A percentile compares a stretch with the other conserved stretches of the same genome.
phyloP scores from a whole-genome alignment of 2,329 filamentous ascomycete genomes.

The Ilyonectria mors-panacis region DNA sequence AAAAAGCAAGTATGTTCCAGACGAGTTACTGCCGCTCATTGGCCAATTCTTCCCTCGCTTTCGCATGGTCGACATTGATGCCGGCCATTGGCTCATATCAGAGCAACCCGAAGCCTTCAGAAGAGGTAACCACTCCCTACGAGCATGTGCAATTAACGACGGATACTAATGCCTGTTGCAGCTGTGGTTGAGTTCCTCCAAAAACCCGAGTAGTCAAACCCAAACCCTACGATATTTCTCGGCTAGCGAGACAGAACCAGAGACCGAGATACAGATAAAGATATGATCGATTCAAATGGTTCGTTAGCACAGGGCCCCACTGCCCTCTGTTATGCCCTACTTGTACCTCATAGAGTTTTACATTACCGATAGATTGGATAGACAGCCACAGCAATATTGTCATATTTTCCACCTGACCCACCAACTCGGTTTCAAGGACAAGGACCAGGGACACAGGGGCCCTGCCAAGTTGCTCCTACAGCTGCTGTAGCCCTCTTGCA shows the following conservation, averaged over 20 bases:
- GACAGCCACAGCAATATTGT: conserved; percentile 6
- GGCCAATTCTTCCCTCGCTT: conserved; percentile 88
- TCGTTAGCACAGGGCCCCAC: not conserved
- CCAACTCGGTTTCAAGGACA: not conserved
- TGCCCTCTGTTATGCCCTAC: not conserved
- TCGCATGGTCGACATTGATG: conserved; percentile 79
- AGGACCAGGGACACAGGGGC: not conserved
- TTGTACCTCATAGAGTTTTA: conserved; percentile 6
- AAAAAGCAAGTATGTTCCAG: conserved; percentile 82
- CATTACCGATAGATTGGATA: conserved; percentile 23
- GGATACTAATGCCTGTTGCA: conserved; percentile 47
- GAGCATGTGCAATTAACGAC: not conserved
- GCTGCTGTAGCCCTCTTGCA: too few relatives aligned
- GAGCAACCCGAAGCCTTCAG: conserved; percentile 87
- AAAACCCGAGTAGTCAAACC: conserved; percentile 60
- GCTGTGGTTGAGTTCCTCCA: conserved; percentile 76
- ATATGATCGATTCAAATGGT: not conserved
- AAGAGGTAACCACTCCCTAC: conserved; percentile 65
- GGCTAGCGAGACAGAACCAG: not conserved
- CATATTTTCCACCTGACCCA: not conserved
- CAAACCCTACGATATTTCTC: conserved; percentile 41
- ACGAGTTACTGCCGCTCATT: conserved; percentile 84
- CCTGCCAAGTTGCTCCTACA: not conserved
- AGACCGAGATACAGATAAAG: not conserved
- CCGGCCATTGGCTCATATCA: conserved; percentile 92